Evolutionary conservation across 495 filamentous ascomycete genomes (phyloP), one percentile per base, ranked within the genome.

Genomic region (Umbilicaria muhlenbergii): DNA sequence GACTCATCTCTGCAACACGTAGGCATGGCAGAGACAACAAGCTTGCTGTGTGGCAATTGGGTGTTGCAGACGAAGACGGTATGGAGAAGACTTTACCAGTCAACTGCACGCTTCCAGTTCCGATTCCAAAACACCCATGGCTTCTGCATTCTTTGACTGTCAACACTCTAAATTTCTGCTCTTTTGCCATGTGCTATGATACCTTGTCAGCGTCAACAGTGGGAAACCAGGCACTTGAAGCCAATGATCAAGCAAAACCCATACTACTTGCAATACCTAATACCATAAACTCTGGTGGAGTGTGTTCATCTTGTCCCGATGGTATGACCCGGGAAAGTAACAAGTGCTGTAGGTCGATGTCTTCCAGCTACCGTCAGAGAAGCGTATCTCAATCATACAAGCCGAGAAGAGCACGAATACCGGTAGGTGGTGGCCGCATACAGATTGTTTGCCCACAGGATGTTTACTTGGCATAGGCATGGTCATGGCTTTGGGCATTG

Each of bases 141-240:
- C 62, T 96, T 4, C 61, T 94, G 32, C 75, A 92, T 66, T 73
- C 83, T 31, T 59, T 98, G 5, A 65, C 81, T 24, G 84, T 96
- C 34, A 95, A 94, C 57, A 84, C 91, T 13, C 71, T 96, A 58
- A 98, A 95, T 59, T 98, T 96, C 56, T 98, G 91, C 51, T 76
- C 84, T 1, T 98, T 98, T 57, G 74, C 82, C 3, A 73, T 76
- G 45, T 81, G 75, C 48, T 50, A 55, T 21, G 53, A 58, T 38
- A 47, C 42, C 32, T 47, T 57, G 37, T 44, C 53, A 17, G 39
- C 39, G 16, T 16, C 42, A n/a, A 4, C 32, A 12, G 24, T 43
- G 14, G 28, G 41, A 14, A 21, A 33, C 28, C 46, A 35, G 16
- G 47, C 39, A 7, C 14, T 50, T 15, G 36, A 48, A 38, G 39